Percentiles rank a stretch among this genome's conserved stretches.
These are phyloP conservation scores for Monilinia aucupariae DNA, from an alignment of 2,329 filamentous ascomycete genomes.

Conservation along the genomic window DNA sequence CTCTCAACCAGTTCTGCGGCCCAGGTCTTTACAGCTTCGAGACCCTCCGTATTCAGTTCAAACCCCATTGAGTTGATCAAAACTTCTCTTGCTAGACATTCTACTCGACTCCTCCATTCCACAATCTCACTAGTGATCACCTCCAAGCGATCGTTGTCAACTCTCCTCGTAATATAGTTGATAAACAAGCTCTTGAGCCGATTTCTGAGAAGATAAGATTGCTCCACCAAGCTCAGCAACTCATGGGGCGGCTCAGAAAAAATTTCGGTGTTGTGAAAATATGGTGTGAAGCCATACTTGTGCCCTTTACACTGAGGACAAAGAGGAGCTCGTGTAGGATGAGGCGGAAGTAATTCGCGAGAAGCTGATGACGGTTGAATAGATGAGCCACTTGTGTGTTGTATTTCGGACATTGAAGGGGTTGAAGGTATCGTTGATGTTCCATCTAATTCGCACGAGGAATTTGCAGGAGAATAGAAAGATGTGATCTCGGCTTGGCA, in stretches of 20 bases:
- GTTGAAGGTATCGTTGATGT: background rate
- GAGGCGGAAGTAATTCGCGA: background rate
- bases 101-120: constrained; percentile 21
- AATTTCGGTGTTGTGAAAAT: constrained; percentile 29
- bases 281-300: constrained; percentile 28
- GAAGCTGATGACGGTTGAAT: background rate
- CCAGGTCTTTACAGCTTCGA: constrained; percentile 22
- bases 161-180: constrained; percentile 23
- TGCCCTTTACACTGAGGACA: constrained; percentile 28
- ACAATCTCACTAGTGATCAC: constrained; percentile 19
- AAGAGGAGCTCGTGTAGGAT: background rate
- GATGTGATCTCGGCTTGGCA: constrained; percentile 4
- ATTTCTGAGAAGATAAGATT: constrained; percentile 26
- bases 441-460: constrained; percentile 10
- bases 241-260: constrained; percentile 28
- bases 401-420: constrained; percentile 5
- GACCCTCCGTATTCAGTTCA: constrained; percentile 4
- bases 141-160: constrained; percentile 15
- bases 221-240: constrained; percentile 25
- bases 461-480: constrained; percentile 11
- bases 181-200: constrained; percentile 27
- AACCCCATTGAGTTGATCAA: constrained; percentile 14
- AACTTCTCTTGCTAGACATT: constrained; percentile 19
- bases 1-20: constrained; percentile 17
- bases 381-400: background rate